Percentiles rank a stretch among this genome's conserved stretches.
Conservation (phyloP, 2,329 filamentous ascomycete genomes). For the Tolypocladium endophyticum region DNA sequence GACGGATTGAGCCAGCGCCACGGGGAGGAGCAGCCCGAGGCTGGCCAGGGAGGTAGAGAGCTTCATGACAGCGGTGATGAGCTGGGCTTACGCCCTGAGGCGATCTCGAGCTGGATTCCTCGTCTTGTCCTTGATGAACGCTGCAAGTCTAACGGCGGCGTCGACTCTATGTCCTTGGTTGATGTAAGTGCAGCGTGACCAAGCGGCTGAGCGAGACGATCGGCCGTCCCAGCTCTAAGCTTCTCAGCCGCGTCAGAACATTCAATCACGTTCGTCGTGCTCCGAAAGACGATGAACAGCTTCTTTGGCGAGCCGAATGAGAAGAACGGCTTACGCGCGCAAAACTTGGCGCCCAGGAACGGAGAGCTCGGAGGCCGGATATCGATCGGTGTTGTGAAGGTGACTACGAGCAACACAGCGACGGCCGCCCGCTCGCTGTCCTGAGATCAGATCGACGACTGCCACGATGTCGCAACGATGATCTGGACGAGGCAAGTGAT, state of each 20-base stretch:
- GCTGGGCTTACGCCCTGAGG: not conserved
- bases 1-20: constrained; percentile 13
- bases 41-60: constrained; percentile 4
- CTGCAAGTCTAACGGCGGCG: not conserved
- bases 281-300: not conserved
- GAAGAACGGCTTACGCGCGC: not conserved
- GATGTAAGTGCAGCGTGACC: not conserved
- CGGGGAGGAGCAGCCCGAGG: constrained; percentile 13
- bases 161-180: not conserved
- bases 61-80: constrained; percentile 10
- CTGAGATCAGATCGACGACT: not conserved
- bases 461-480: not conserved
- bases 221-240: not conserved
- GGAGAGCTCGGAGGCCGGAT: not conserved
- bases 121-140: not conserved
- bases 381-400: not conserved
- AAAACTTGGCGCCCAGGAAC: not conserved
- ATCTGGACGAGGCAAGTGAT: not conserved
- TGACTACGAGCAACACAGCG: not conserved
- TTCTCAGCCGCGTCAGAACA: not conserved
- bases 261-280: not conserved
- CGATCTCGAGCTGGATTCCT: not conserved
- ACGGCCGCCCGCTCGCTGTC: not conserved
- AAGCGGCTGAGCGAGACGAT: not conserved
- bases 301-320: not conserved